These are phyloP conservation scores for Bryopsis sp. DNA, from an alignment of 139 green algal species.

Conservation along the genomic window DNA sequence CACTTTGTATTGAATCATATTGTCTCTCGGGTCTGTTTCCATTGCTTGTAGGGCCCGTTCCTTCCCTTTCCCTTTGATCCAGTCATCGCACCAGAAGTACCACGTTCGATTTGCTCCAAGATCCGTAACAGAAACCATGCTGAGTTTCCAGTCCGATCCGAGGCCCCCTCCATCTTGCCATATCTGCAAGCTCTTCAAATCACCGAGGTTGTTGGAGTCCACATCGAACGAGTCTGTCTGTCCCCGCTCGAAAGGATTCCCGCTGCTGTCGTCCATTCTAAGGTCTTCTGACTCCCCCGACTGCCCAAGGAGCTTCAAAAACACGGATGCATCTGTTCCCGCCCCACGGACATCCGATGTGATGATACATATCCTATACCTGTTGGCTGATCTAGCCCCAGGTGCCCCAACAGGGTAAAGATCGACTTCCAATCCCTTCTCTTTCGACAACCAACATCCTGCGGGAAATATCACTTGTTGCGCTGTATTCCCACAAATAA, in stretches of 20 bases:
- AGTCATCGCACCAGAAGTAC: slow-evolving; percentile 13
- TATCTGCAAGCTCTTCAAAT: not conserved
- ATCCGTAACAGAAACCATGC: slow-evolving; percentile 20
- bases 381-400: no score
- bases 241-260: slow-evolving; percentile 12
- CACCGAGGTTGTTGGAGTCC: not conserved
- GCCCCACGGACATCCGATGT: no score
- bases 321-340: slow-evolving; percentile 51
- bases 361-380: no score
- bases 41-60: not conserved
- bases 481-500: no score
- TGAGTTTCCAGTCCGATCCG: slow-evolving; percentile 22
- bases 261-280: not conserved
- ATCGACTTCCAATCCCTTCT: no score
- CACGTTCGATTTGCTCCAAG: not conserved
- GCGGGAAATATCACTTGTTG: no score
- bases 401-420: no score
- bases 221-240: not conserved
- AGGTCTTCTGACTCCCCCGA: slow-evolving; percentile 12
- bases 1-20: not conserved
- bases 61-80: not conserved
- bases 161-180: slow-evolving; percentile 17
- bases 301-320: slow-evolving; percentile 39
- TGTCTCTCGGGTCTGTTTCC: not conserved
- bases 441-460: no score